Base-by-base conservation (phyloP, 2,329 filamentous ascomycete species). In the Exophiala mesophila region DNA sequence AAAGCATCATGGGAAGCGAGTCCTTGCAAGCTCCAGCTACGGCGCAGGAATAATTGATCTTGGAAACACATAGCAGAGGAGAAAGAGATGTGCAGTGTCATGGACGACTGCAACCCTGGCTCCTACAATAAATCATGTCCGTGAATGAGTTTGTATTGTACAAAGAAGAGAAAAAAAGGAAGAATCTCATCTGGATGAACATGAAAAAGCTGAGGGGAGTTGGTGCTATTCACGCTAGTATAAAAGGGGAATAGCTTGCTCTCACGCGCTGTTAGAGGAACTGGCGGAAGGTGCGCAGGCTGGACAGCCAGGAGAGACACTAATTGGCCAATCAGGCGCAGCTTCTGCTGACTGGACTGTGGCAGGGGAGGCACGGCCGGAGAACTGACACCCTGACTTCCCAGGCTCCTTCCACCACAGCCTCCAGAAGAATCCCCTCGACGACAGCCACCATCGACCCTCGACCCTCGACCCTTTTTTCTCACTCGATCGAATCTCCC, bases 81-180 rank as follows among this genome's bases (percentile, higher is more conserved):
- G 62, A 66, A 62, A 68, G 63, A 67, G 69, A 75, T 71, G 54
- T 60, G 55, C 45, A 32, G 36, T 39, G 46, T 32, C 31, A n/a
- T 13, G 18, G 33, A 49, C 51, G 51, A 39, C 42, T 49, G 57
- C 52, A 40, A 47, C 58, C 69, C 67, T 64, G 63, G 63, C 64
- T 72, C 77, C 77, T 76, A 82, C 78, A 82, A 82, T 82, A 82
- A 75, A 73, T 65, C 68, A 74, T 69, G 75, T 69, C 74, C 76
- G 62, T 64, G 62, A 75, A 79, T 75, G 74, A 78, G 74, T 75
- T 62, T 57, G 20, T 34, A 58, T 62, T 60, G 59, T 56, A 59
- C 58, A 65, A 57, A 60, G 65, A 57, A 59, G 57, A 59, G 57
- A 43, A 39, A 50, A 56, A 39, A 36, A 57, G 52, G 41, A 41